Evolutionary conservation across 1,284 basidiomycete genomes (phyloP).

Genomic region (Puccinia horiana): DNA sequence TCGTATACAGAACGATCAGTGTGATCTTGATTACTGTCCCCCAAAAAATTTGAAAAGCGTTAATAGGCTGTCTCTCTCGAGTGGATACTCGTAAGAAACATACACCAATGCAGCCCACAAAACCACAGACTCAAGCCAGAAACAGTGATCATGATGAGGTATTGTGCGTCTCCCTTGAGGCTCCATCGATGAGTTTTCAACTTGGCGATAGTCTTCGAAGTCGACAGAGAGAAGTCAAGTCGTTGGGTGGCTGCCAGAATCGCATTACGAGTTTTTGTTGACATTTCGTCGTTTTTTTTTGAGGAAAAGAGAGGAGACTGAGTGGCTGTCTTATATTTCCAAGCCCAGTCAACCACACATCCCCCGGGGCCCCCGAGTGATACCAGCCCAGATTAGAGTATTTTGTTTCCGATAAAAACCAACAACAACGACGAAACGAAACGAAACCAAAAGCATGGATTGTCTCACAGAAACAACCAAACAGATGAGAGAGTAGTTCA

Average conservation of each 20-base stretch:
- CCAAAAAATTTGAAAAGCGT: not conserved
- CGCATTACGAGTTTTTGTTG: slow-evolving; percentile 9
- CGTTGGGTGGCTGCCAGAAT: slow-evolving; percentile 41
- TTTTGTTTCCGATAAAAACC: no score
- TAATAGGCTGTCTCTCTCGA: not conserved
- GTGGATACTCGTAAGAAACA: no score
- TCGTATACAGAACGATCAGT: slow-evolving; percentile 73
- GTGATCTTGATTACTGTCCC: slow-evolving; percentile 73
- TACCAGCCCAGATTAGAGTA: no score
- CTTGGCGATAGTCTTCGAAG: slow-evolving; percentile 16
- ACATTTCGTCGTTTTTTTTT: not conserved
- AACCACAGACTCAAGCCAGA: slow-evolving; percentile 40
- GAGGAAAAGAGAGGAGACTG: no score
- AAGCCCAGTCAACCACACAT: no score
- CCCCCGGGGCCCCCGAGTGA: no score
- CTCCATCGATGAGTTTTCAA: slow-evolving; percentile 39
- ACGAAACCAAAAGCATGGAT: no score
- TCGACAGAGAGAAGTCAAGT: slow-evolving; percentile 27
- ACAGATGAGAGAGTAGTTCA: no score
- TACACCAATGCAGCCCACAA: slow-evolving; percentile 33
- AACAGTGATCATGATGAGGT: slow-evolving; percentile 39
- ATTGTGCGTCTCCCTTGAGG: slow-evolving; percentile 37
- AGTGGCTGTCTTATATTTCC: no score
- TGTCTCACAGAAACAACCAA: no score
- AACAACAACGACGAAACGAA: no score